Evolutionary conservation across 768 basidiomycete species (phyloP), one percentile per base, ranked within the genome.

Genomic region (Amanita pseudoporphyria): DNA sequence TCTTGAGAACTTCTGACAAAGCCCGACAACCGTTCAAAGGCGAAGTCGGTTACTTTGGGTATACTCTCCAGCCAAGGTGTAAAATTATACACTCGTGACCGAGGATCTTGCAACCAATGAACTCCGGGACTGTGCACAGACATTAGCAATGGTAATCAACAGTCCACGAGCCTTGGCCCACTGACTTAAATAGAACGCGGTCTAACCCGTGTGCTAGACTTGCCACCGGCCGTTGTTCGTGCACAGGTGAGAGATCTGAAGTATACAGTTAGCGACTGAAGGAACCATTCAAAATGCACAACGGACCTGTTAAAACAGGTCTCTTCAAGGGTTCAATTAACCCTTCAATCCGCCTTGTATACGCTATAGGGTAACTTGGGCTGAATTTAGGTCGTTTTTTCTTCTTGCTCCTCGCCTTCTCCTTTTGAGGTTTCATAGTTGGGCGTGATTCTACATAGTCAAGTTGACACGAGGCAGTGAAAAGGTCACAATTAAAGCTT

Each of bases 21-120:
- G 0, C 74, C 72, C 3, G 76, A 69, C 0, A 93, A 62, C 2
- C 87, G 77, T 45, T 87, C 82, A 51, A 91, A 96, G 6, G 83
- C 91, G 58, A 97, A 97, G 40, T 92, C 81, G 4, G 73, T 77
- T 5, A 92, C 79, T 51, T 78, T 69, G 0, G 93, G 90, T 40
- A 99, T 77, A 1, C 65, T 62, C 64, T 88, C 78, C 4, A 96
- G 67, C 60, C 74, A 77, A 3, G 81, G 78, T 0, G 81, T 64
- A 60, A 91, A 97, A 59, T 94, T 94, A 67, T 87, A 94, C 12
- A 90, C 84, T 5, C 79, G 74, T 0, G 91, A 87, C 14, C 87
- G 74, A 0, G 90, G 87, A 60, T 98, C 92, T 57, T 81, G 80
- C 2, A 96, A 66, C 83, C 89, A 89, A 57, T 92, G 88, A 0